Evolutionary conservation across 2,329 filamentous ascomycete species (phyloP), one percentile per base, ranked within the genome.

Genomic region (Aspergillus carbonarius): DNA sequence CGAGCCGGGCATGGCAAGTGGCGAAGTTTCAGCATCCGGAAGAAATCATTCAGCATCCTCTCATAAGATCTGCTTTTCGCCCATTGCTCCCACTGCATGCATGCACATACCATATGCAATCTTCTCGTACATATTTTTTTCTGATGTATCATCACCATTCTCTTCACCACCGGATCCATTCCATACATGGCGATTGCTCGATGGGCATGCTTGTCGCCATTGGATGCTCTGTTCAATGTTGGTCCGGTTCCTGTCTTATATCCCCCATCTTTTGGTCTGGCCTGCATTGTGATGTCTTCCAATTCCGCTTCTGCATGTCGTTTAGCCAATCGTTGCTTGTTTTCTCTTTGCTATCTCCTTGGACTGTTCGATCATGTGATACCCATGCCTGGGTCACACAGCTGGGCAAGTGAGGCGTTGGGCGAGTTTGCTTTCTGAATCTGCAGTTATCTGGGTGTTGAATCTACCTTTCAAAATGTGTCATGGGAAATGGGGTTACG

Each of bases 21-120:
- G 68, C 76, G 73, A 60, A 74, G 74, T 39, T 79, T 79, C 66
- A 78, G 75, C 54, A 65, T 79, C 55, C 68, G 75, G 50, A 79
- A 78, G 65, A 79, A 78, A 63, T 76, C 74, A 6, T 79, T 78
- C 57, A 76, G 71, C 64, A 71, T 77, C 59, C 60, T 66, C 37
- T 67, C 64, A 25, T 66, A 52, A 63, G 35, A 35, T 57, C 20
- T 37, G 25, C 27, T 37, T 18, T 37, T 39, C 34, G 46, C 25
- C 17, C 4, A 15, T 58, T 47, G 51, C 46, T 42, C 34, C 37
- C 50, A 47, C 25, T 20, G 27, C 39, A 37, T 48, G 55, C 61
- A 60, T 57, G 68, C 69, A 73, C 68, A 73, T 72, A 72, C 56
- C 55, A 62, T 58, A 57, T 32, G 53, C 47, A 35, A 39, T 54